A percentile compares a stretch with the other conserved stretches of the same genome.
Conservation (phyloP, 371 early-diverging fungal species). For the Mortierella sp. region DNA sequence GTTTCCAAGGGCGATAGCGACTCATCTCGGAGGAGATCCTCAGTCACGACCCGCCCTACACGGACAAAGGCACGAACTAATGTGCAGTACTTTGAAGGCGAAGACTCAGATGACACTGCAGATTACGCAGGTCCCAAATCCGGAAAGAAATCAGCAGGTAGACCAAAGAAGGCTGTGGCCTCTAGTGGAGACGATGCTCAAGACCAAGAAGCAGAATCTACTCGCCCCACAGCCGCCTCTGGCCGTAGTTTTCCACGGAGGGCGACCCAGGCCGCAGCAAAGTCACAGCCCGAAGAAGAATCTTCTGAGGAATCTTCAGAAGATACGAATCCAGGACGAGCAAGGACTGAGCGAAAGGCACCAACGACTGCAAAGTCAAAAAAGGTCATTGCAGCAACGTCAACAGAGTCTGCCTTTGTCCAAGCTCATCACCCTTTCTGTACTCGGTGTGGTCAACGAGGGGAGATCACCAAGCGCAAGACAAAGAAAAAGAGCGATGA, state of each 20-base stretch:
- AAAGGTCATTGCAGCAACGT: slow-evolving; percentile 34
- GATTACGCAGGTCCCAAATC: slow-evolving; percentile 25
- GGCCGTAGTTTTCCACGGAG: slow-evolving; percentile 43
- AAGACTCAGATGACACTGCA: slow-evolving; percentile 39
- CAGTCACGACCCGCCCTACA: slow-evolving; percentile 24
- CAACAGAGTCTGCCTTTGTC: slow-evolving; percentile 42
- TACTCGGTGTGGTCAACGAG: slow-evolving; percentile 43
- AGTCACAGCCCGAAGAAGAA: slow-evolving; percentile 25
- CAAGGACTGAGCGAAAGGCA: slow-evolving; percentile 23
- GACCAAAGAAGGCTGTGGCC: slow-evolving; percentile 25
- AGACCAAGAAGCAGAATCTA: slow-evolving; percentile 36
- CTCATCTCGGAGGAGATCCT: slow-evolving; percentile 21
- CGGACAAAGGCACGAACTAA: slow-evolving; percentile 37
- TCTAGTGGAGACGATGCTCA: slow-evolving; percentile 51
- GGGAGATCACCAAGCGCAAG: slow-evolving; percentile 47
- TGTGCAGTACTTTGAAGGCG: slow-evolving; percentile 49
- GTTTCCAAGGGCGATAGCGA: slow-evolving; percentile 30
- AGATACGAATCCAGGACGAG: slow-evolving; percentile 19
- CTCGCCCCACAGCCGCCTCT: slow-evolving; percentile 27
- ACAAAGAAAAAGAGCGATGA: slow-evolving; percentile 50
- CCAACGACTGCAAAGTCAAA: slow-evolving; percentile 35
- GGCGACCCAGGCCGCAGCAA: slow-evolving; percentile 10
- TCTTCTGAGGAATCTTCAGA: slow-evolving; percentile 46
- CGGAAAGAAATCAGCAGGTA: slow-evolving; percentile 14
- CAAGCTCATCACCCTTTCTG: slow-evolving; percentile 51